Base-by-base conservation (phyloP, 2,329 filamentous ascomycete species). In the Calonectria leucothoes region DNA sequence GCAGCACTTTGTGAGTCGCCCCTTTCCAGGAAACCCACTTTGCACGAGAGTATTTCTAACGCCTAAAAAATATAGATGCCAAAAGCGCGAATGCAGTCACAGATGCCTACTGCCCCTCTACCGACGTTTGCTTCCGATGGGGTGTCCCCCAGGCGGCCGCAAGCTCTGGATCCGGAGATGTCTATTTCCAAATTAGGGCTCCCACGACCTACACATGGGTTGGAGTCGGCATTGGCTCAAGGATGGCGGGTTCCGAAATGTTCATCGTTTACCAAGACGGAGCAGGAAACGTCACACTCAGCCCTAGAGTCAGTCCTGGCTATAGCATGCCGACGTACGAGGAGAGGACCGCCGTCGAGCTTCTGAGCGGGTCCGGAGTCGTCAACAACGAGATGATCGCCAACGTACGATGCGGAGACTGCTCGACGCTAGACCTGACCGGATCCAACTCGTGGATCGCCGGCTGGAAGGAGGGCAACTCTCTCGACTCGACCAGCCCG, bases 201-300 rank as follows among this genome's bases (percentile, higher is more conserved):
- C 89, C 89, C 1, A 85, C 85, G 2, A 84, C 83, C 10, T 89
- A 89, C 79, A 77, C 82, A 71, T 93, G 92, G 92, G 86, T 91
- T 20, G 89, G 86, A 10, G 83, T 93, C 25, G 92, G 90, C 29
- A 90, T 89, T 31, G 92, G 92, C 52, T 77, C 79, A 0, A 74
- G 76, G 55, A 93, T 93, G 92, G 57, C 80, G 12, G 89, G 87
- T 37, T 82, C 91, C 61, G 88, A 91, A 80, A 92, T 93, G 71
- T 92, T 93, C 79, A 76, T 93, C 78, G 85, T 93, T 76, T 93
- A 93, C 81, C 83, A 89, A 52, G 86, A 91, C 75, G 90, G 90
- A 71, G 74, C 77, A 4, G 88, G 88, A 73, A 93, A 93, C 78
- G 86, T 93, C 25, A 93, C 92, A 0, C 80, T 93, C 63, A 93